These are phyloP conservation scores for Leccinum broughii DNA, from an alignment of 768 basidiomycete species.

Conservation along the genomic window DNA sequence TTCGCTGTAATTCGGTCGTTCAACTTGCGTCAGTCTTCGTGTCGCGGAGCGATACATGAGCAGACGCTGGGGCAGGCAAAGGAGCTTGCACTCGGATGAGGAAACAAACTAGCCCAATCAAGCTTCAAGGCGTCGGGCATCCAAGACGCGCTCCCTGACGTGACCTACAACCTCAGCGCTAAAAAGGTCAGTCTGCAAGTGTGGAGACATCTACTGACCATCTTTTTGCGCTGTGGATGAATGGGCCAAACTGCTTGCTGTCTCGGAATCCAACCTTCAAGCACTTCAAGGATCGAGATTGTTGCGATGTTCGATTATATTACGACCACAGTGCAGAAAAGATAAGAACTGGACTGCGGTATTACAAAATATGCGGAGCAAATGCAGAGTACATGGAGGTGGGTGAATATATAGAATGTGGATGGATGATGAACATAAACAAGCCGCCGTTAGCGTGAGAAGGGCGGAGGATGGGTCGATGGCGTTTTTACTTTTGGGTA, in stretches of 20 bases:
- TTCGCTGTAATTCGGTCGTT: neutral
- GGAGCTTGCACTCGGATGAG: neutral
- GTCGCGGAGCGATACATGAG: neutral
- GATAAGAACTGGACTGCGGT: neutral
- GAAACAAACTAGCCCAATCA: neutral
- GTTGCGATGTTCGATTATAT: constrained; percentile 6
- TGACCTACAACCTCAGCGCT: too few relatives aligned
- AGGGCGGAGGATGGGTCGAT: neutral
- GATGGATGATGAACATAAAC: constrained; percentile 1
- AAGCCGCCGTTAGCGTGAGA: constrained; percentile 7
- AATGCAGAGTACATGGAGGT: neutral
- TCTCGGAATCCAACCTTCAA: neutral
- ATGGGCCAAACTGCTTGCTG: neutral
- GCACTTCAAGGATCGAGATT: neutral
- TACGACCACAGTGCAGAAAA: neutral
- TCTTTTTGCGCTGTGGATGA: constrained; percentile 3
- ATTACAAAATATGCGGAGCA: constrained; percentile 13
- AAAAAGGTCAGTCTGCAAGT: neutral
- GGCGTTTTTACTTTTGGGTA: constrained; percentile 11
- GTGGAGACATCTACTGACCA: constrained; percentile 9
- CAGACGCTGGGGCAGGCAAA: neutral
- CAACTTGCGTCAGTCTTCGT: constrained; percentile 1
- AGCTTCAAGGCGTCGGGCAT: neutral
- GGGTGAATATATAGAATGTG: constrained; percentile 15
- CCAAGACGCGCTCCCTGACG: too few relatives aligned